Conservation (phyloP, 805 yeast species). For the Grigorovia transvaalensis region DNA sequence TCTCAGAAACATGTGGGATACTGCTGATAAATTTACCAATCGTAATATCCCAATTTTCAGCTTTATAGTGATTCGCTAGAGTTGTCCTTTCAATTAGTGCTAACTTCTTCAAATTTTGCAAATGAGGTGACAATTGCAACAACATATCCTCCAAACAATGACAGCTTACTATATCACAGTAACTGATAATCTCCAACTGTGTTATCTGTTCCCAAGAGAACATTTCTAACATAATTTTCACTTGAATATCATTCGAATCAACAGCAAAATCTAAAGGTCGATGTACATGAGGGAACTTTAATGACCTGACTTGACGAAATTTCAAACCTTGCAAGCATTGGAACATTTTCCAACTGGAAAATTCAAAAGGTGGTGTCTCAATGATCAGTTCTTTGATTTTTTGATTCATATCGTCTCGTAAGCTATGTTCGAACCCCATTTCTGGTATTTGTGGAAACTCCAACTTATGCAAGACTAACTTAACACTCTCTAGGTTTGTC, state of each 20-base stretch:
- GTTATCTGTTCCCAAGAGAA: conserved; percentile 26
- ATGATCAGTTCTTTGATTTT: conserved; percentile 12
- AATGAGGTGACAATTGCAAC: conserved; percentile 5
- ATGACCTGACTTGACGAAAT: conserved; percentile 19
- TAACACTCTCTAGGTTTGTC: background rate
- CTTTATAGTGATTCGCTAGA: conserved; percentile 35
- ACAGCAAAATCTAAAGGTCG: conserved; percentile 34
- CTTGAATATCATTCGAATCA: conserved; percentile 21
- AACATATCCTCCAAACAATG: conserved; percentile 38
- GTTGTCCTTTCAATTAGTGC: conserved; percentile 30
- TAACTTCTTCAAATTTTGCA: conserved; percentile 9
- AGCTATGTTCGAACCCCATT: background rate
- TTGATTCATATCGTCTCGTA: background rate
- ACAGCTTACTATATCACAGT: conserved; percentile 39
- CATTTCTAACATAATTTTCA: conserved; percentile 22
- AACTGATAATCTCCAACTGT: conserved; percentile 42
- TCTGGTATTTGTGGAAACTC: background rate
- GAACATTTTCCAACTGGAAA: conserved; percentile 31
- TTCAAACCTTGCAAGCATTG: conserved; percentile 11
- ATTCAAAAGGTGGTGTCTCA: conserved; percentile 20
- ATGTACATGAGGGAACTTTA: conserved; percentile 38
- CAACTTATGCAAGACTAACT: background rate
- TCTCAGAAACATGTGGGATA: conserved; percentile 24
- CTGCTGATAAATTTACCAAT: conserved; percentile 34
- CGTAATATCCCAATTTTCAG: conserved; percentile 45